phyloP scores from a whole-genome alignment of 257 asterid species.

The Solanum ossicruentum region DNA sequence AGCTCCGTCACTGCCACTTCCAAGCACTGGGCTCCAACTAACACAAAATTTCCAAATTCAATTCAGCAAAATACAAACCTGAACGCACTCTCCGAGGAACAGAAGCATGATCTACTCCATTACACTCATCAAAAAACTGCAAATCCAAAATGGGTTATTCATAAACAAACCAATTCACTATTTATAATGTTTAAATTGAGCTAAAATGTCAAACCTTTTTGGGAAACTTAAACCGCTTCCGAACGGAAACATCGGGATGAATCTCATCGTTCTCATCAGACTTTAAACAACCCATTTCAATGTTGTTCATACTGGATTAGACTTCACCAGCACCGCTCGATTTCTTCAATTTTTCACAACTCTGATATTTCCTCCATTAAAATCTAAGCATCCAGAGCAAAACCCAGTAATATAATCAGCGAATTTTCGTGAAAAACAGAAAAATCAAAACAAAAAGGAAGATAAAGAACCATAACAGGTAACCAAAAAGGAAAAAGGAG shows the following conservation, averaged over 20 bases:
- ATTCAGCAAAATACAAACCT: constrained; percentile 28
- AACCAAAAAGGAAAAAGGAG: constrained; percentile 1
- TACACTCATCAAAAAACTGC: constrained; percentile 53
- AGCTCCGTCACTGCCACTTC: not conserved
- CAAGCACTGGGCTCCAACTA: not conserved
- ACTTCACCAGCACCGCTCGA: not conserved
- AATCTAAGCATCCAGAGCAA: not conserved
- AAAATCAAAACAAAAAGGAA: not conserved
- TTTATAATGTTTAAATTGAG: not conserved
- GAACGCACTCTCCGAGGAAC: constrained; percentile 80
- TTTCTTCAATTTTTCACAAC: not conserved
- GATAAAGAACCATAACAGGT: not conserved
- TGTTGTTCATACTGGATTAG: not conserved
- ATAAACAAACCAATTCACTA: not conserved
- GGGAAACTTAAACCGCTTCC: constrained; percentile 22
- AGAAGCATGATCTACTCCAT: constrained; percentile 29
- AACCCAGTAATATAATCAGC: not conserved
- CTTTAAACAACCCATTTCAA: constrained; percentile 44
- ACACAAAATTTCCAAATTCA: constrained; percentile 1
- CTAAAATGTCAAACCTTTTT: constrained; percentile 30
- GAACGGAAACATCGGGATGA: constrained; percentile 15
- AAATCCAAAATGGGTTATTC: not conserved
- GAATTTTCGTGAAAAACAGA: not conserved
- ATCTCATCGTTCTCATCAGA: constrained; percentile 36
- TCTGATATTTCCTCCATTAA: not conserved